A percentile compares a stretch with the other conserved stretches of the same genome.
These are phyloP conservation scores for Eremothecium coryli DNA, from an alignment of 1,139 yeast genomes.

Conservation along the genomic window DNA sequence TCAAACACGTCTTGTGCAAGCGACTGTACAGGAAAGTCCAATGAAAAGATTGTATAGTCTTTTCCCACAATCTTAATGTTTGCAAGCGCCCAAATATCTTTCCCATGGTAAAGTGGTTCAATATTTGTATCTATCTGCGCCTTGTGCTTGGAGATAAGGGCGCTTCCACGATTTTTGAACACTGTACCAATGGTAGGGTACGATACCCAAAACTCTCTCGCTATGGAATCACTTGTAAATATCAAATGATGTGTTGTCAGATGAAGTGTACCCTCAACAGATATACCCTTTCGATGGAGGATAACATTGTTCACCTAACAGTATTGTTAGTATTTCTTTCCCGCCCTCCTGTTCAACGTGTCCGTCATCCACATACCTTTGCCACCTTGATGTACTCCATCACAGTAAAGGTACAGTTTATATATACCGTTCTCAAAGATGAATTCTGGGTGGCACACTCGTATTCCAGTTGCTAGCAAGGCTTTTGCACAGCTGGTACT, in stretches of 20 bases:
- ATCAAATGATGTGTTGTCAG: conserved; percentile 83
- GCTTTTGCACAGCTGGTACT: too few relatives aligned
- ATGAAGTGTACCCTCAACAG: conserved; percentile 60
- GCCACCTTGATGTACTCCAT: conserved; percentile 55
- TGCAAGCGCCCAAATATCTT: conserved; percentile 45
- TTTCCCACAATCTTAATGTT: conserved; percentile 64
- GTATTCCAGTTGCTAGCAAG: too few relatives aligned
- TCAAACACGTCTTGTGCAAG: conserved; percentile 66
- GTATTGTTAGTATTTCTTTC: conserved; percentile 3
- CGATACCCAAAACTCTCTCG: conserved; percentile 81
- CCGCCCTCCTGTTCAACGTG: background rate
- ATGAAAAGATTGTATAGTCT: conserved; percentile 77
- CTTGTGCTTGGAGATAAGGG: conserved; percentile 23
- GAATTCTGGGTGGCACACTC: too few relatives aligned
- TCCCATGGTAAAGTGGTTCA: conserved; percentile 17
- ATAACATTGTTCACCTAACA: conserved; percentile 53
- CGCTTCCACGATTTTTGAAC: conserved; percentile 41
- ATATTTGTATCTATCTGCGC: conserved; percentile 7
- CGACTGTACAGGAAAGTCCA: conserved; percentile 56
- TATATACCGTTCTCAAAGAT: background rate
- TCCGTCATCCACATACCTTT: conserved; percentile 30
- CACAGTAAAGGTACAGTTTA: background rate
- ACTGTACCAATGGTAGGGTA: conserved; percentile 76
- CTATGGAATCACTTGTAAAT: conserved; percentile 40
- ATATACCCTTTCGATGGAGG: conserved; percentile 60